Evolutionary conservation across 2,329 filamentous ascomycete species (phyloP), one percentile per base, ranked within the genome.

Genomic region (Hypoxylon sp.): DNA sequence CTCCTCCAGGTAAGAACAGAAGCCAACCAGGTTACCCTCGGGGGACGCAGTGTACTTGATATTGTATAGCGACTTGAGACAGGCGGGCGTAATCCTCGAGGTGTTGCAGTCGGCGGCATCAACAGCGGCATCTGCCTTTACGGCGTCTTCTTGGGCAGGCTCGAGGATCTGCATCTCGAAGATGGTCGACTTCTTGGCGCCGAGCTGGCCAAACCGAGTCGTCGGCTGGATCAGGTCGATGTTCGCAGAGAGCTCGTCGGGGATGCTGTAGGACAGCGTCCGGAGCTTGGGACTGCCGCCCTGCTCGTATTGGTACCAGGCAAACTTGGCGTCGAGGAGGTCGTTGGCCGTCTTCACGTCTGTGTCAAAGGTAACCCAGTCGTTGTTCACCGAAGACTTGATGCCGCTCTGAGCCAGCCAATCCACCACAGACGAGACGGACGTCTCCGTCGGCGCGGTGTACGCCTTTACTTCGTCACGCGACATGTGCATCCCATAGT

Each of bases 21-120:
- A 85, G n/a, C 88, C 88, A 47, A 88, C 83, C 55, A 81, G 83
- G 54, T 75, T 88, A 20, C 79, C 84, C 67, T 78, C 83, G 9
- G 86, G 82, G 18, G 72, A 85, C 6, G 82, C 75, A 7, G 88
- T 85, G 23, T 75, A 70, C 7, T 70, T 57, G 21, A 82, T 74
- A 2, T 75, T 74, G 68, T 83, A 83, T 11, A 81, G 65, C 5
- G 75, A 72, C 33, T 75, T 73, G 3, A 82, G 57, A 26, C 80
- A 83, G 1, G 71, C 70, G 1, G 80, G 80, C 0, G 79, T 81
- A 48, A 79, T 70, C 18, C 60, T 57, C 18, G 66, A 63, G 1
- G 66, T 60, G 23, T 78, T 75, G 67, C 78, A 81, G 49, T 71
- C 48, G 33, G 71, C 60, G 15, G 63, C 48, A 33, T 69, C 54